Evolutionary conservation across 2,329 filamentous ascomycete genomes (phyloP), one percentile per base, ranked within the genome.

Genomic region (Chaetothyriales sp.): DNA sequence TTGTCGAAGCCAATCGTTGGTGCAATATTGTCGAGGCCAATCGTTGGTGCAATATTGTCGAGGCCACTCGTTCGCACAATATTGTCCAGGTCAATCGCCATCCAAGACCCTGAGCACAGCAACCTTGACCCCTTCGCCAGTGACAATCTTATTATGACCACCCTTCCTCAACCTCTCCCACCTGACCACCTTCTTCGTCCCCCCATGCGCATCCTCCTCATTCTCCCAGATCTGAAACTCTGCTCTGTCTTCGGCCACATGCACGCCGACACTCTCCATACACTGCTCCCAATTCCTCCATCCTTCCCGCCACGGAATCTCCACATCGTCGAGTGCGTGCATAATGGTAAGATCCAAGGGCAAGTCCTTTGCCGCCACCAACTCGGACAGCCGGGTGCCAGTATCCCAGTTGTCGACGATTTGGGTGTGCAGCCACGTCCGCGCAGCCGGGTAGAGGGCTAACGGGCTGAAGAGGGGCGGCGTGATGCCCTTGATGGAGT

Each of bases 401-500:
- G 86, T 88, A 47, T 80, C 74, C 92, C 92, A 98, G 54, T 76
- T 81, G 62, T 97, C 90, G n/a, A 84, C 72, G 10, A 95, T 76
- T 50, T 77, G 76, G 7, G 70, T 65, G 18, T 81, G 71, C 5
- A 94, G 70, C 61, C 77, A 77, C 4, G 73, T 71, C 47, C 85
- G 71, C 15, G 89, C 63, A 10, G 74, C 72, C 0, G 86, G 85
- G 64, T 85, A 85, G 2, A 73, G 69, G 5, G 77, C 71, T 2
- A 95, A 73, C 0, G 89, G 89, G 0, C 81, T 80, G n/a, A 95
- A 73, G 5, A 95, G 70, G 2, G 70, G 70, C 0, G 89, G 89
- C 15, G 95, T 70, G 4, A 85, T 63, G 1, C 89, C 90, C n/a
- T 76, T 81, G 40, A 92, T 80, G 19, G 82, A 80, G 66, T 95